phyloP scores from a whole-genome alignment of 2,329 filamentous ascomycete species.

The Alternaria sp. region DNA sequence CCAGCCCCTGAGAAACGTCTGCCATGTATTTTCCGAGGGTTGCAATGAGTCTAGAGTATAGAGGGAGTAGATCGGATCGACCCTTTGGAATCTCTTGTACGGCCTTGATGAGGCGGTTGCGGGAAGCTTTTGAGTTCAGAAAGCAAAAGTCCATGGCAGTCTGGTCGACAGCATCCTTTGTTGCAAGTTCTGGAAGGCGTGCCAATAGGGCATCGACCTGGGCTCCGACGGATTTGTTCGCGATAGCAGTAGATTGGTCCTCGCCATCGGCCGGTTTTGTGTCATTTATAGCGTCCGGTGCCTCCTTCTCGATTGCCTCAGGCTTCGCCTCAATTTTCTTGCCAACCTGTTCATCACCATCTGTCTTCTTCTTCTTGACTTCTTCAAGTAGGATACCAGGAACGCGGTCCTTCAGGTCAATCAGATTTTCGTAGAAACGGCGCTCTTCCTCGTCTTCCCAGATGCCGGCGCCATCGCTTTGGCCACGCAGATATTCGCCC shows the following conservation, averaged over 20 bases:
- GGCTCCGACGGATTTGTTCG: conserved; percentile 96
- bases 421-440: conserved; percentile 96
- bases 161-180: conserved; percentile 90
- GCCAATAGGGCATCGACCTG: conserved; percentile 92
- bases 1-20: conserved; percentile 90
- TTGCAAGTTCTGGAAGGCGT: conserved; percentile 88
- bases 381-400: conserved; percentile 94
- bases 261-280: conserved; percentile 68
- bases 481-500: conserved; percentile 88
- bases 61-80: conserved; percentile 85
- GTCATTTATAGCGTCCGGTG: conserved; percentile 53
- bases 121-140: conserved; percentile 95
- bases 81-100: conserved; percentile 95
- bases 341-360: conserved; percentile 81
- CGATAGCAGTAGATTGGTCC: conserved; percentile 91
- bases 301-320: conserved; percentile 47
- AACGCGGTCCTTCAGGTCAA: conserved; percentile 94
- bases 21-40: conserved; percentile 93
- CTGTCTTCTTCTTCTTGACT: conserved; percentile 89
- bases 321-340: conserved; percentile 69
- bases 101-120: conserved; percentile 91
- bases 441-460: conserved; percentile 99
- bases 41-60: conserved; percentile 91
- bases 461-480: conserved; percentile 89
- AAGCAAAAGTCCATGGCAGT: conserved; percentile 97